Evolutionary conservation across 345 rosid genomes (phyloP).

Genomic region (Isatis tinctoria): DNA sequence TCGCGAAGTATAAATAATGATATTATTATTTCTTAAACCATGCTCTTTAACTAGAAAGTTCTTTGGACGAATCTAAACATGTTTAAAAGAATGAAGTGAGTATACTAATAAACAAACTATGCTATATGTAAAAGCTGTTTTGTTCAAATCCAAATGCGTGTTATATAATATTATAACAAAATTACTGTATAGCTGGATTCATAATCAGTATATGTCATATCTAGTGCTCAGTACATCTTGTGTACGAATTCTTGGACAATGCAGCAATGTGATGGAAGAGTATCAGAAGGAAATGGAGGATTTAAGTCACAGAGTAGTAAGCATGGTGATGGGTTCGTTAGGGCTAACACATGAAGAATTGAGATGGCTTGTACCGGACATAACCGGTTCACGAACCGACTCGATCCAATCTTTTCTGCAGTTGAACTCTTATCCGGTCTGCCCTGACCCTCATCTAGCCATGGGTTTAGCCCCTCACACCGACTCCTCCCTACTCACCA

Average conservation of each 20-base stretch:
- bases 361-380: constrained; percentile 30
- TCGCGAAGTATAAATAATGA: not conserved
- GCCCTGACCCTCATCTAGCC: constrained; percentile 47
- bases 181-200: not conserved
- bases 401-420: constrained; percentile 35
- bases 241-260: not conserved
- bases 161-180: not conserved
- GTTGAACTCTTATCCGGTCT: constrained; percentile 50
- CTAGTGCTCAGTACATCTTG: not conserved
- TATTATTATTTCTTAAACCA: not conserved
- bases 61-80: not conserved
- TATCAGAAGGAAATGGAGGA: constrained; percentile 32
- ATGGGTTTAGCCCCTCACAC: constrained; percentile 58
- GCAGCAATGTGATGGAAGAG: constrained; percentile 42
- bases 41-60: not conserved
- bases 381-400: not conserved
- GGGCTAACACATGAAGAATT: constrained; percentile 40
- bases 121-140: not conserved
- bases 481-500: constrained; percentile 44
- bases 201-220: not conserved
- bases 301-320: constrained; percentile 34
- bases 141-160: not conserved
- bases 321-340: constrained; percentile 36
- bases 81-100: not conserved
- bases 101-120: not conserved